Evolutionary conservation across 2,329 filamentous ascomycete species (phyloP), one percentile per base, ranked within the genome.

Genomic region (Calonectria hawksworthii): DNA sequence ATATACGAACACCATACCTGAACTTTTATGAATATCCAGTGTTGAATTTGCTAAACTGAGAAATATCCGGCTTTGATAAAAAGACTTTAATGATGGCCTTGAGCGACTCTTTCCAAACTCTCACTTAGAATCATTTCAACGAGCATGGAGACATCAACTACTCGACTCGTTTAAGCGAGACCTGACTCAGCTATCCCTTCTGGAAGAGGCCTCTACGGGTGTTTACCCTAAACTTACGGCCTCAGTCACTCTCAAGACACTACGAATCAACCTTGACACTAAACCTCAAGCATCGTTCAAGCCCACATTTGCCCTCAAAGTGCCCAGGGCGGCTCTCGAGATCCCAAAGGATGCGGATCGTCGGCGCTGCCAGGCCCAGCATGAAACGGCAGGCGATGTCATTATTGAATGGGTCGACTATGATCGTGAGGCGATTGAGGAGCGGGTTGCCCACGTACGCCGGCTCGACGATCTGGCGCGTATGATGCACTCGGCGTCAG

Each of bases 1-100:
- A 14, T 61, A 81, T 51, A 14, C 56, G 50, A 54, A 36, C 2
- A 52, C 50, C 16, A 14, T 38, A 30, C 26, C 59, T 32, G 13
- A 13, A n/a, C 30, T 50, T 13, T 21, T 65, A 13, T 63, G 13
- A 5, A 41, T 38, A 23, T 3, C 41, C 23, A 2, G 14, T 38
- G 26, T 63, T 51, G 9, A n/a, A 32, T 44, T 54, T 41, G 44
- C 72, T 59, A 54, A 74, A 34, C 68, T 71, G 30, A 68, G 50
- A 54, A 14, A 26, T 47, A 41, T 30, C 18, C 21, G 16, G 56
- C 23, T 36, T n/a, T 8, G 44, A 13, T 51, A 32, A 32, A 7
- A 76, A 84, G 87, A 88, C 79, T 88, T 86, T 80, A 89, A 88
- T 79, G 86, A 89, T 79, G 86, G 87, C 51, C 82, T 89, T 16